Evolutionary conservation across 371 early-diverging fungal species (phyloP).

Genomic region (Mucor velutinosus): DNA sequence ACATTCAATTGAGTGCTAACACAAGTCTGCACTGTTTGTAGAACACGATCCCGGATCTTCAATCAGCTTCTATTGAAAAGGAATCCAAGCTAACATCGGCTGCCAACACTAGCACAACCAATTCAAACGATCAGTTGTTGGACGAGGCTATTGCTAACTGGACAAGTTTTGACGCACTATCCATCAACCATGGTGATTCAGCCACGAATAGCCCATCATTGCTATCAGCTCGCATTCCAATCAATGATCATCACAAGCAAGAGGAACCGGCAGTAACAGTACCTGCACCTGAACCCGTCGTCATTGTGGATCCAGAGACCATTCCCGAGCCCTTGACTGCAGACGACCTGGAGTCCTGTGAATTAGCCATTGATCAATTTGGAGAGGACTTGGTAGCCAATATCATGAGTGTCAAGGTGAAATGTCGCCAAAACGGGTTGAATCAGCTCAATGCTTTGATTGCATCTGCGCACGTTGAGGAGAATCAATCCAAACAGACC

Average conservation of each 20-base stretch:
- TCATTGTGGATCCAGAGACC: conserved; percentile 23
- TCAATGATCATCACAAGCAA: neutral
- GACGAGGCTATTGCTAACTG: conserved; percentile 26
- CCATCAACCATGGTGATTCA: conserved; percentile 6
- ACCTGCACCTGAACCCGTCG: neutral
- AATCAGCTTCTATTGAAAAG: conserved; percentile 2
- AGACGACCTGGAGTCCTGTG: conserved; percentile 48
- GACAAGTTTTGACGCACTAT: conserved; percentile 31
- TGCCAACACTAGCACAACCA: neutral
- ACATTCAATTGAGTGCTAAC: neutral
- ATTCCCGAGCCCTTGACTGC: conserved; percentile 54
- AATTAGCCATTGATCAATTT: conserved; percentile 50
- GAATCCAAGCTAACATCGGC: conserved; percentile 1
- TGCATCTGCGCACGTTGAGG: neutral
- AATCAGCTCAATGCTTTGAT: conserved; percentile 13
- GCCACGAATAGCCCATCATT: conserved; percentile 12
- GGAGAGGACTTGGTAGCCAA: conserved; percentile 52
- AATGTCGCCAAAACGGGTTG: conserved; percentile 57
- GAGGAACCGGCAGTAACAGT: neutral
- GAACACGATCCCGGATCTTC: conserved; percentile 7
- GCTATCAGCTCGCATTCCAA: conserved; percentile 17
- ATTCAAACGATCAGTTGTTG: conserved; percentile 11
- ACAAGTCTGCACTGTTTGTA: neutral
- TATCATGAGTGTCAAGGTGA: conserved; percentile 57
- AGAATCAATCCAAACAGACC: conserved; percentile 1